Base-by-base conservation (phyloP, 345 rosid genomes). In the Kernera saxatilis region DNA sequence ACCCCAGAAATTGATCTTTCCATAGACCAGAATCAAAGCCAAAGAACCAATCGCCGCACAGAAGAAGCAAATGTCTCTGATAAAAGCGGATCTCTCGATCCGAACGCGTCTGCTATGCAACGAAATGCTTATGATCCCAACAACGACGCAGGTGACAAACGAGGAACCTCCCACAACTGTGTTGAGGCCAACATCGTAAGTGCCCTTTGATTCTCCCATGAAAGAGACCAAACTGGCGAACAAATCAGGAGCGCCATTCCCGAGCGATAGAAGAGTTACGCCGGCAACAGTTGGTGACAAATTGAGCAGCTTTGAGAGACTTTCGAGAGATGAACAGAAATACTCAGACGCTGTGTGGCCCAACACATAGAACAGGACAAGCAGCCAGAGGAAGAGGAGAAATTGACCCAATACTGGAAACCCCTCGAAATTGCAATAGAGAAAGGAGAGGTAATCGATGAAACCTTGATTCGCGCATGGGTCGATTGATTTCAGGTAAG, bases 171-270 rank as follows among this genome's bases (percentile, higher is more conserved):
- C 99, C 8, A 94, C 70, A 26, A 94, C 76, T 15, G 88, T 84
- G 46, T 94, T 94, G 4, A 94, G 82, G 14, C 97, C 99, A 37
- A 94, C 88, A 52, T 72, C 88, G 18, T 71, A 77, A 57, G 72
- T 65, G 5, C 93, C 97, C 11, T 82, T 79, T 2, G 81, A 65
- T 1, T 91, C 82, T 35, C 85, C 77, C 8, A 87, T 86, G 81
- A 93, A 91, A 46, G 98, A 87, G 57, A 86, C 88, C 23, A 93
- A 78, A 73, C 96, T 89, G 1, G 98, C 81, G 53, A 92, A 89
- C 66, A 92, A 86, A 79, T 89, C 98, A 26, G 98, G 88, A 32
- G 98, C 94, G 3, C 98, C 96, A 50, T 92, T 92, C 0, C 98
- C 96, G 1, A 92, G 91, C 1, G 96, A 84, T 5, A 92, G 83